phyloP scores from a whole-genome alignment of 768 basidiomycete genomes.

The Dacryopinax primogenitus region DNA sequence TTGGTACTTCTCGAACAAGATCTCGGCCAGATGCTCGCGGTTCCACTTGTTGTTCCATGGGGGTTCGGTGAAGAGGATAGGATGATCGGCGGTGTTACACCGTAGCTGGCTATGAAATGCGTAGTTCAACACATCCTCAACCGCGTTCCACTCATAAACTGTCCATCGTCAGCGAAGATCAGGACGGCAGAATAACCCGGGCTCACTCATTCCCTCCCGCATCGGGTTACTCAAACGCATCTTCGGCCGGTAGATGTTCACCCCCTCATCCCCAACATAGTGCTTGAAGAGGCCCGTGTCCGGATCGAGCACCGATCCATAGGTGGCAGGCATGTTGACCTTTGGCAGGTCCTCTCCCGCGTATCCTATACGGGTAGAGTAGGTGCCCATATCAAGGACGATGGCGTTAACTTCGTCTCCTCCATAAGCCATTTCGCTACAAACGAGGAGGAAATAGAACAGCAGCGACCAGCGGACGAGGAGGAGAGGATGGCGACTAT shows the following conservation, averaged over 20 bases:
- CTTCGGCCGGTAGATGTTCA: constrained; percentile 24
- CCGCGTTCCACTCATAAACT: constrained; percentile 54
- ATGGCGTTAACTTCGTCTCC: constrained; percentile 94
- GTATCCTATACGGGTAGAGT: constrained; percentile 85
- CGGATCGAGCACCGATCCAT: constrained; percentile 52
- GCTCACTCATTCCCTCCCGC: constrained; percentile 66
- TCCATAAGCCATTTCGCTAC: constrained; percentile 3
- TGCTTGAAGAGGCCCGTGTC: constrained; percentile 24
- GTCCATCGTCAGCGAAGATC: not conserved
- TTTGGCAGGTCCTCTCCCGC: constrained; percentile 95
- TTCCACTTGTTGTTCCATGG: constrained; percentile 94
- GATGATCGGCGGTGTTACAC: constrained; percentile 70
- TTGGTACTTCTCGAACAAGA: constrained; percentile 93
- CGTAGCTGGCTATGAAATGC: constrained; percentile 66
- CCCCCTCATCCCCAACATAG: constrained; percentile 25
- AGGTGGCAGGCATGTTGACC: constrained; percentile 77
- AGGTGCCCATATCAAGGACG: constrained; percentile 86
- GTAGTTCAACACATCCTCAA: constrained; percentile 58
- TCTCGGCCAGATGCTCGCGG: constrained; percentile 87
- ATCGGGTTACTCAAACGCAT: constrained; percentile 83
- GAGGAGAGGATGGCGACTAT: not conserved
- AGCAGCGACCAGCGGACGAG: not conserved
- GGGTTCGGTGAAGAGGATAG: constrained; percentile 84
- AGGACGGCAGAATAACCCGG: constrained; percentile 17
- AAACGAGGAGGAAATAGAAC: not conserved